These are phyloP conservation scores for Erysiphe pulchra DNA, from an alignment of 2,329 filamentous ascomycete species.

Conservation along the genomic window DNA sequence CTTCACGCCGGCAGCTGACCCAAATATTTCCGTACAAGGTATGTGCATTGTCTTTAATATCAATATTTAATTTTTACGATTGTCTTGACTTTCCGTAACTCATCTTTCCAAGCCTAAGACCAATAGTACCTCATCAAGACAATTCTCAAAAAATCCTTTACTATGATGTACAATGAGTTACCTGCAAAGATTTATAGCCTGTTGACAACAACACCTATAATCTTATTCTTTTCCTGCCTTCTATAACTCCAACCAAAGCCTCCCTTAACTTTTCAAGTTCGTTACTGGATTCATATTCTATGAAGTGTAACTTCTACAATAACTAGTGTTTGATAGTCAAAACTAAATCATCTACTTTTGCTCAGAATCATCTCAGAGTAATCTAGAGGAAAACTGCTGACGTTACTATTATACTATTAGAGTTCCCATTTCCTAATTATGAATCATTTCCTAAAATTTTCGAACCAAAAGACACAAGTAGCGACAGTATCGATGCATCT, in stretches of 20 bases:
- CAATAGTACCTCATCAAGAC: background rate
- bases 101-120: background rate
- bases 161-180: background rate
- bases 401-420: slow-evolving; percentile 9
- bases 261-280: background rate
- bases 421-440: slow-evolving; percentile 13
- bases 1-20: slow-evolving; percentile 3
- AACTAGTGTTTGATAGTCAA: background rate
- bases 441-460: slow-evolving; percentile 2
- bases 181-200: background rate
- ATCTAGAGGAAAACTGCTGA: slow-evolving; percentile 9
- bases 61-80: background rate
- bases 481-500: background rate
- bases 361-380: background rate
- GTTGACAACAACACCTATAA: background rate
- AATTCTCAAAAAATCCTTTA: background rate
- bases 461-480: background rate
- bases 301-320: background rate
- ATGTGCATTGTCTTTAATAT: background rate
- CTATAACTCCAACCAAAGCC: background rate
- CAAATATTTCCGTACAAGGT: slow-evolving; percentile 1
- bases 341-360: background rate
- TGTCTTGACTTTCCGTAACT: background rate
- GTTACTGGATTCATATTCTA: background rate
- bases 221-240: too few species aligned